Evolutionary conservation across 306 rosid genomes (phyloP).

Genomic region (Vicia sativa): DNA sequence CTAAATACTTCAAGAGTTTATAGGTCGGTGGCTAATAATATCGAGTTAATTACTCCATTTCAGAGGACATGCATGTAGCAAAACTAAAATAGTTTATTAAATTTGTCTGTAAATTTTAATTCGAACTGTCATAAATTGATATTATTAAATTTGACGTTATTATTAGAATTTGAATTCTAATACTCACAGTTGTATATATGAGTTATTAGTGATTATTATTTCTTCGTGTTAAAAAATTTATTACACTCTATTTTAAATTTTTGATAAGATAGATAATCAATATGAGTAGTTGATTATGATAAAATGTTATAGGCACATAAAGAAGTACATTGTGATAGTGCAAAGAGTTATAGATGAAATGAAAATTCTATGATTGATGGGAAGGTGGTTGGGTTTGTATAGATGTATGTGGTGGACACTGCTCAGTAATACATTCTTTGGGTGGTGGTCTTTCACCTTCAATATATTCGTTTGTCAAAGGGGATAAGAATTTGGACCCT

Average conservation of each 20-base stretch:
- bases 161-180: too few species aligned
- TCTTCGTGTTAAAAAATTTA: too few species aligned
- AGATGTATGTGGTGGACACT: slow-evolving; percentile 40
- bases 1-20: slow-evolving; percentile 1
- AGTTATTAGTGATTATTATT: too few species aligned
- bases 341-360: slow-evolving; percentile 26
- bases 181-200: too few species aligned
- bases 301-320: neutral
- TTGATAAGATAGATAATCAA: neutral
- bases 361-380: slow-evolving; percentile 39
- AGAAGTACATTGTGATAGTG: slow-evolving; percentile 23
- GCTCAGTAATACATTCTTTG: slow-evolving; percentile 34
- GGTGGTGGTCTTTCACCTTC: slow-evolving; percentile 53
- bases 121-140: too few species aligned
- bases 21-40: slow-evolving; percentile 11
- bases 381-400: slow-evolving; percentile 29
- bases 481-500: slow-evolving; percentile 49
- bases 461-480: slow-evolving; percentile 52
- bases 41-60: neutral
- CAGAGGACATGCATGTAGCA: neutral
- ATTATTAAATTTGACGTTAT: too few species aligned
- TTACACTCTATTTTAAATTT: too few species aligned
- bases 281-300: neutral
- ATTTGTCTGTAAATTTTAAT: too few species aligned
- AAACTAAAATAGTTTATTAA: neutral